Conservation (phyloP, 352 stramenopile genomes). For the Lagenidium sp. region DNA sequence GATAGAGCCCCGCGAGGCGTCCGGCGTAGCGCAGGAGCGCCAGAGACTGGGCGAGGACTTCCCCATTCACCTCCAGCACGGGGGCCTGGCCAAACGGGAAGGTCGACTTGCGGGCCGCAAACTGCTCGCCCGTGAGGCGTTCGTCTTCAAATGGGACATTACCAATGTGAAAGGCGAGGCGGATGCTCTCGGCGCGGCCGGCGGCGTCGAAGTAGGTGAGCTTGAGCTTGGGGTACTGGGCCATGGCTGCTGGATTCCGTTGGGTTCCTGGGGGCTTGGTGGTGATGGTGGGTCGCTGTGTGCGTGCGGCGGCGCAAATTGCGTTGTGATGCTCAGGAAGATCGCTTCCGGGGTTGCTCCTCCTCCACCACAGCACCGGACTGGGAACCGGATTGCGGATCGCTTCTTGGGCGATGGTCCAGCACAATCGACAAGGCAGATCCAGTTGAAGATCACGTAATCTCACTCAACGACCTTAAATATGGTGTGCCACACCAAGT, state of each 20-base stretch:
- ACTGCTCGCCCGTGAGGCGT: slow-evolving; percentile 20
- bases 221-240: slow-evolving; percentile 15
- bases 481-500: too few species aligned
- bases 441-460: slow-evolving; percentile 3
- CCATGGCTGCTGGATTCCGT: slow-evolving; percentile 8
- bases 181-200: slow-evolving; percentile 21
- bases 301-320: too few species aligned
- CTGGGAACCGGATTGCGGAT: too few species aligned
- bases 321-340: too few species aligned
- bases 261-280: too few species aligned
- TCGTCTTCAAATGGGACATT: slow-evolving; percentile 30
- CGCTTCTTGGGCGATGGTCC: not conserved
- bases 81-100: slow-evolving; percentile 24
- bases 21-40: slow-evolving; percentile 30
- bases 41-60: slow-evolving; percentile 19
- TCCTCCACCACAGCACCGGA: too few species aligned
- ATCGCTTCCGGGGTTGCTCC: too few species aligned
- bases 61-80: slow-evolving; percentile 20
- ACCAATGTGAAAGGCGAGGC: slow-evolving; percentile 20
- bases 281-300: too few species aligned
- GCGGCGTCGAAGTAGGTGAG: slow-evolving; percentile 31
- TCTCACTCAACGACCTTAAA: too few species aligned
- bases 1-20: slow-evolving; percentile 23
- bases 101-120: slow-evolving; percentile 14
- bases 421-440: too few species aligned